Percentiles rank a stretch among this genome's conserved stretches.
Conservation (phyloP, 345 rosid species). For the Hirschfeldia incana region DNA sequence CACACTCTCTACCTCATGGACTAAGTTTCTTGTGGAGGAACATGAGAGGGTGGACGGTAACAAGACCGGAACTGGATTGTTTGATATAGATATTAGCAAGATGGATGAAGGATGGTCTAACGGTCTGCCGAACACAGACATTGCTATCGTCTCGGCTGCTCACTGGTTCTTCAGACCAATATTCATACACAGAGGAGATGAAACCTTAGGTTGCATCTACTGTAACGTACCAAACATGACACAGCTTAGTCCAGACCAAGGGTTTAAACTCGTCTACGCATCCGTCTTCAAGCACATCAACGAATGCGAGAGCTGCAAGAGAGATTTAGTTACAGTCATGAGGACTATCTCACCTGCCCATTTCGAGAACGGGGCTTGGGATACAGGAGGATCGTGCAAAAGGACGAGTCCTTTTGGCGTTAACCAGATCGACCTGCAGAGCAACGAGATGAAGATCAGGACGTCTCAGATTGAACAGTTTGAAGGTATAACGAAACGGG, state of each 20-base stretch:
- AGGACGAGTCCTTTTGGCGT: conserved; percentile 54
- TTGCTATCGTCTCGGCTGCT: conserved; percentile 59
- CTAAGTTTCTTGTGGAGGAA: conserved; percentile 59
- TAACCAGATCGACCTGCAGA: conserved; percentile 21
- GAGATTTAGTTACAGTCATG: conserved; percentile 41
- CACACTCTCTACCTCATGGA: conserved; percentile 67
- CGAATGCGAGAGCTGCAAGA: conserved; percentile 41
- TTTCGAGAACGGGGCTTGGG: conserved; percentile 83
- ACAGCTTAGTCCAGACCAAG: conserved; percentile 43
- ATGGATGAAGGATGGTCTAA: conserved; percentile 54
- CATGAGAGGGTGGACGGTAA: conserved; percentile 49
- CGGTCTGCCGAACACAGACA: conserved; percentile 48
- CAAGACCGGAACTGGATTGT: conserved; percentile 49
- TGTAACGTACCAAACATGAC: conserved; percentile 56
- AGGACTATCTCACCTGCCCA: conserved; percentile 90
- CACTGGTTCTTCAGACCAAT: conserved; percentile 84
- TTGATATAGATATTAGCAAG: conserved; percentile 47
- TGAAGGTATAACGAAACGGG: conserved; percentile 34
- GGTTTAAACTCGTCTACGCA: conserved; percentile 53
- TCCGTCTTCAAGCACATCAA: conserved; percentile 50
- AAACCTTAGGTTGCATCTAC: conserved; percentile 59
- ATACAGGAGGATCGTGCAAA: conserved; percentile 67
- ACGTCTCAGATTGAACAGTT: conserved; percentile 55
- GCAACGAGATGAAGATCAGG: conserved; percentile 54
- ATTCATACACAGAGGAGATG: conserved; percentile 44